Evolutionary conservation across 176 grass and related monocot species (phyloP), one percentile per base, ranked within the genome.

Genomic region (Phragmites australis): DNA sequence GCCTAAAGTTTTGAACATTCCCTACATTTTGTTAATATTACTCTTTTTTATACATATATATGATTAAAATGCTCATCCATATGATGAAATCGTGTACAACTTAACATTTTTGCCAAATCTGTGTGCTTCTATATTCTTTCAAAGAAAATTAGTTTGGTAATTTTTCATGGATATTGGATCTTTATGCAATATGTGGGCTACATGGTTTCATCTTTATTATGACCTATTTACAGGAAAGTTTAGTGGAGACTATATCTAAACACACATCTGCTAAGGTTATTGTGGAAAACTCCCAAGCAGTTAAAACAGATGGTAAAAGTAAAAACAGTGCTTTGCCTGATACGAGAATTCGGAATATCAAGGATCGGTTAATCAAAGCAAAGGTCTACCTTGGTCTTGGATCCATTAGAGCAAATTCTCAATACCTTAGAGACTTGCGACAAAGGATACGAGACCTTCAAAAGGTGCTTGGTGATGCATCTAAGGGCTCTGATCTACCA

Each of bases 301-400:
- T 54, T 50, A 78, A 31, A 46, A 51, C 23, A 59, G 67, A 88
- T 51, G 50, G 68, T 42, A 72, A 56, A 51, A 66, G 65, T 48
- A 83, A 79, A 59, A 50, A 1, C 17, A 1, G 17, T 45, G 9
- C 37, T 79, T 59, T 51, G 68, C 71, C 87, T 54, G 89, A 92
- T 91, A 42, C 60, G 31, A 79, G 79, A 45, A 81, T 97, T 51
- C 87, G 71, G 49, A 83, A 93, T 76, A 93, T 97, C 78, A 97
- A 83, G 80, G 94, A 97, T 76, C 94, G 88, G 47, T 91, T 97
- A 83, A 97, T 94, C 81, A 93, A 93, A 62, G 94, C 91, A 62
- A 97, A 80, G 74, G 94, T 97, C 37, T 97, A 97, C 82, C 89
- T 93, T 83, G 82, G 75, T 79, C 87, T 93, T 53, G 89, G 91